Percentiles rank a stretch among this genome's conserved stretches.
Conservation (phyloP, 2,329 filamentous ascomycete species). For the Emmonsia crescens region DNA sequence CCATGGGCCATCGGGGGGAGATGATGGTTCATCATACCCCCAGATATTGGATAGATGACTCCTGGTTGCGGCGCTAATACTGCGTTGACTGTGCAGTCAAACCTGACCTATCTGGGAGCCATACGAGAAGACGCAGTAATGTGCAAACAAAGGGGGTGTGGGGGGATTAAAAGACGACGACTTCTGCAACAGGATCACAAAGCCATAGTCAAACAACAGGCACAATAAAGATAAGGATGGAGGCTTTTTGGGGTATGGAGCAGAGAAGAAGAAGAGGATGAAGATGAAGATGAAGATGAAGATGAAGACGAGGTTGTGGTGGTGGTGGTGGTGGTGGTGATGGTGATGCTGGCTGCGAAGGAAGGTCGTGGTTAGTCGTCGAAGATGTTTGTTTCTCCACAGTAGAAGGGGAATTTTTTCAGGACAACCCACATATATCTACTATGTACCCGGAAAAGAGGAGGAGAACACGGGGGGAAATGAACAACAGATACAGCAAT, state of each 20-base stretch:
- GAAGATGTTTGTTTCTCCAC: not conserved
- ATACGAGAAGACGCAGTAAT: conserved; percentile 24
- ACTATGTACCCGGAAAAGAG: not conserved
- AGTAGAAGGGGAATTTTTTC: not conserved
- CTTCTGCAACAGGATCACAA: conserved; percentile 16
- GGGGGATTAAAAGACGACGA: conserved; percentile 13
- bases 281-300: not conserved
- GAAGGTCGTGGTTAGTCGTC: not conserved
- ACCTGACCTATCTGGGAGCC: conserved; percentile 32
- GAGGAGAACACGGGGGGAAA: not conserved
- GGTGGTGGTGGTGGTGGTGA: not conserved
- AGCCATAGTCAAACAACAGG: conserved; percentile 22
- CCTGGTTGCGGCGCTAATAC: conserved; percentile 16
- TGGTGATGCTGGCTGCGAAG: not conserved
- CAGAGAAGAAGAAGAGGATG: not conserved
- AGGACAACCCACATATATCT: not conserved
- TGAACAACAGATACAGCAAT: not conserved
- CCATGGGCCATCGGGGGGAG: conserved; percentile 36
- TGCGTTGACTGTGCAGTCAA: conserved; percentile 29
- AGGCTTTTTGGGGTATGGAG: not conserved
- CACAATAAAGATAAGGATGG: not conserved
- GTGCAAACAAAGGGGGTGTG: conserved; percentile 9
- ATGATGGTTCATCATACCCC: conserved; percentile 37
- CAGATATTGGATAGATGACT: conserved; percentile 8
- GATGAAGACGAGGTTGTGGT: not conserved